Evolutionary conservation across 1,139 yeast genomes (phyloP), one percentile per base, ranked within the genome.

Genomic region (Candida sanyaensis): DNA sequence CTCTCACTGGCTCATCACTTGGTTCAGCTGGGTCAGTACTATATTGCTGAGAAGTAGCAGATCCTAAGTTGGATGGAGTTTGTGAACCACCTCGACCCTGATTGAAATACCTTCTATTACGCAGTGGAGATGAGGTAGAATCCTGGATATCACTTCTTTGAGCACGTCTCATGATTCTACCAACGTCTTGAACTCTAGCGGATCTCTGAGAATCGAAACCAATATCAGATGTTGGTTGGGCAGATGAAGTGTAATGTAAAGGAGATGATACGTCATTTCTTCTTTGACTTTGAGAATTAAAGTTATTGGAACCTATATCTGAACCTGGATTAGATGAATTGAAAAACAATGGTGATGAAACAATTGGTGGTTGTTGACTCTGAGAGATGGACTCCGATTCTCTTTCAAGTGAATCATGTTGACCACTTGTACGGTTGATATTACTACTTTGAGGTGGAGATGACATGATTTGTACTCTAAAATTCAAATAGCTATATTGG

Each of bases 1-100:
- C 96, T 61, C 96, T 81, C 31, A 85, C 82, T 1, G 96, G 95
- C 55, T 86, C 95, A 50, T 80, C 84, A 32, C 57, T 59, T 39
- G 37, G 44, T 41, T 52, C 64, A 27, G 55, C 52, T 11, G 64
- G 62, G 31, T 68, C 73, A 12, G 71, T 62, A 46, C 57, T 61
- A 12, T 67, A 55, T 37, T 63, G 61, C 21, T 73, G 69, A 8
- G 71, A 64, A 3, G 70, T 61, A 10, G 37, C 37, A 24, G 68
- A 61, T 28, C 38, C 37, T 37, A 54, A 53, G 36, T 53, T 50
- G 11, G 42, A 30, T 50, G 54, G 54, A 10, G 42, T 45, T 36
- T 47, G 47, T 24, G 43, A 37, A 17, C 48, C 41, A 24, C 41
- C 41, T 37, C 50, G 41, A 4, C 44, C 45, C 37, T 55, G 56